Conservation (phyloP, 805 yeast genomes). For the Saturnispora halmiae region DNA sequence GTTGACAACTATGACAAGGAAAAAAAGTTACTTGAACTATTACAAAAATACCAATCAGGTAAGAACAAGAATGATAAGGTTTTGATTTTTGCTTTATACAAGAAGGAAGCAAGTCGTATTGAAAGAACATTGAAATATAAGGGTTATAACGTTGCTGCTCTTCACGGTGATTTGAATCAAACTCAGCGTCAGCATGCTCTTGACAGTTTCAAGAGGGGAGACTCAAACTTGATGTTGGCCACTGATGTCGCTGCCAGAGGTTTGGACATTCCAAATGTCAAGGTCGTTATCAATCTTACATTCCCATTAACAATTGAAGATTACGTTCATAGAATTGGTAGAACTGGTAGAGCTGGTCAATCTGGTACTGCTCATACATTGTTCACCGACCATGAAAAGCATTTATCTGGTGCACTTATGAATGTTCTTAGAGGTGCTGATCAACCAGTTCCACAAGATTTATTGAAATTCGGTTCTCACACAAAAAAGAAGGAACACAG, state of each 20-base stretch:
- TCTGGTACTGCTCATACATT: slow-evolving; percentile 91
- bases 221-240: slow-evolving; percentile 69
- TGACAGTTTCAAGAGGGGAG: slow-evolving; percentile 75
- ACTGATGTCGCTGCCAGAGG: slow-evolving; percentile 99
- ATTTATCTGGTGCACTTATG: slow-evolving; percentile 86
- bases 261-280: slow-evolving; percentile 93
- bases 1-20: slow-evolving; percentile 78
- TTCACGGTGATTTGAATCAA: slow-evolving; percentile 93
- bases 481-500: slow-evolving; percentile 96
- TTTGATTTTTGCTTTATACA: slow-evolving; percentile 86
- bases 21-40: slow-evolving; percentile 56
- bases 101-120: slow-evolving; percentile 90
- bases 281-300: slow-evolving; percentile 92
- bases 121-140: slow-evolving; percentile 65
- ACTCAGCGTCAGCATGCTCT: slow-evolving; percentile 85
- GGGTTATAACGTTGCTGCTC: slow-evolving; percentile 80
- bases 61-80: slow-evolving; percentile 64
- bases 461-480: slow-evolving; percentile 92
- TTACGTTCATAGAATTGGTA: slow-evolving; percentile 91
- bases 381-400: slow-evolving; percentile 95
- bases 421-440: slow-evolving; percentile 89
- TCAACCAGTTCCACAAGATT: slow-evolving; percentile 92
- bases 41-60: slow-evolving; percentile 67
- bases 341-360: slow-evolving; percentile 95
- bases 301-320: slow-evolving; percentile 91